phyloP scores from a whole-genome alignment of 805 yeast species.

The Wickerhamomyces kurtzmanii region DNA sequence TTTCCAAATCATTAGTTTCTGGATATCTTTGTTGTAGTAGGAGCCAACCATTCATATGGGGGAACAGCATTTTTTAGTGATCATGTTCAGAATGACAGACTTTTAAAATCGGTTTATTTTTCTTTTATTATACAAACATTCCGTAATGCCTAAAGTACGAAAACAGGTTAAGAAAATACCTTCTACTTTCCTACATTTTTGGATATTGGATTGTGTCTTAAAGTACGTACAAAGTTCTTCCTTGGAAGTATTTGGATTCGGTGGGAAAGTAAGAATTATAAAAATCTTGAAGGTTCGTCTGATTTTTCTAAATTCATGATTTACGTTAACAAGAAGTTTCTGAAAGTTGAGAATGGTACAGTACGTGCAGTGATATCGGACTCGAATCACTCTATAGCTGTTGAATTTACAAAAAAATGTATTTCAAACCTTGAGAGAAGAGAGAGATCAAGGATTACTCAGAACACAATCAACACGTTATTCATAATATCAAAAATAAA shows the following conservation, averaged over 20 bases:
- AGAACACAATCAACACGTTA: constrained; percentile 4
- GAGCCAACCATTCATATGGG: too few relatives aligned
- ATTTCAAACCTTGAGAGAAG: constrained; percentile 5
- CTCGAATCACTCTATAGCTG: constrained; percentile 4
- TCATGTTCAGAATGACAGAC: neutral
- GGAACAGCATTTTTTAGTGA: too few relatives aligned
- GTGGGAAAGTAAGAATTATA: neutral
- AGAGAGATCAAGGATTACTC: constrained; percentile 7
- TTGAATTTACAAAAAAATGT: constrained; percentile 1
- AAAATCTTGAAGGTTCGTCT: neutral
- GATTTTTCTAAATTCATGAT: neutral
- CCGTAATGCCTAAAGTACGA: too few relatives aligned
- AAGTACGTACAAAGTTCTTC: too few relatives aligned
- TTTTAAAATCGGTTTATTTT: neutral
- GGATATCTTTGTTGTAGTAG: too few relatives aligned
- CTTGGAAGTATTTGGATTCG: neutral
- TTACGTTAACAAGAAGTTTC: constrained; percentile 1
- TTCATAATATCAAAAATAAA: constrained; percentile 1
- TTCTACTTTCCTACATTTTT: too few relatives aligned
- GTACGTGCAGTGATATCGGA: constrained; percentile 4
- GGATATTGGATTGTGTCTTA: neutral
- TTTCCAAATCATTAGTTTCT: too few relatives aligned
- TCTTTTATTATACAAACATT: too few relatives aligned
- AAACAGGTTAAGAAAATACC: too few relatives aligned
- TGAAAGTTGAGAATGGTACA: constrained; percentile 4